Conservation (phyloP, 768 basidiomycete species). For the Panaeolus cyanescens region DNA sequence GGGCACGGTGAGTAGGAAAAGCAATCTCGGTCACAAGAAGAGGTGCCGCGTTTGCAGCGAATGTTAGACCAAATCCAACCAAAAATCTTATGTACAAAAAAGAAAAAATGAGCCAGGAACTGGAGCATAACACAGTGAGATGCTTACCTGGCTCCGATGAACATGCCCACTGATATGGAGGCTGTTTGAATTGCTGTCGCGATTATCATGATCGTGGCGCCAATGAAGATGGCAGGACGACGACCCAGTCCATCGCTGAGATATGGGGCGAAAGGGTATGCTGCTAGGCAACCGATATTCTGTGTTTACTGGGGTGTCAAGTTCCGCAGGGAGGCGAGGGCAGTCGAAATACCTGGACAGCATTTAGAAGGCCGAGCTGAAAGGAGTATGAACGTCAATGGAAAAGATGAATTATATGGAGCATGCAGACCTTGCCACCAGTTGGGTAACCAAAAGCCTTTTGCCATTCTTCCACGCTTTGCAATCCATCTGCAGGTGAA, state of each 20-base stretch:
- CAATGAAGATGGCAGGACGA: conserved; percentile 56
- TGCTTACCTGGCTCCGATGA: conserved; percentile 64
- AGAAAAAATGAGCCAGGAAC: not conserved
- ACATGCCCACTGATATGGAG: conserved; percentile 60
- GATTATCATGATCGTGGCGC: conserved; percentile 58
- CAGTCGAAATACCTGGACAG: conserved; percentile 54
- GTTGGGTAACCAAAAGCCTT: conserved; percentile 51
- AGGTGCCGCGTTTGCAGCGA: conserved; percentile 72
- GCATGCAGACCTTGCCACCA: conserved; percentile 33
- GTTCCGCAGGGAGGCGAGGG: no score
- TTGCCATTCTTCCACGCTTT: conserved; percentile 59
- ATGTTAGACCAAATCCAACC: conserved; percentile 67
- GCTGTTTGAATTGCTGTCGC: conserved; percentile 62
- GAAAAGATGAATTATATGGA: not conserved
- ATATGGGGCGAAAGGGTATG: conserved; percentile 64
- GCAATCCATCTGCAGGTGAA: conserved; percentile 46
- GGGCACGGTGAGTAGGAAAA: conserved; percentile 73
- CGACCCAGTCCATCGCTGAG: conserved; percentile 65
- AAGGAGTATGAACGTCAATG: not conserved
- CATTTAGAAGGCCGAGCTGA: conserved; percentile 57
- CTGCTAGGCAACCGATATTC: conserved; percentile 66
- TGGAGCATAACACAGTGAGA: not conserved
- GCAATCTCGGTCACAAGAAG: conserved; percentile 74
- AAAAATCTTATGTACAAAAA: conserved; percentile 40
- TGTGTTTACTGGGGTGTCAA: conserved; percentile 45